Conservation (phyloP, 352 stramenopile species). For the Globisporangium heterothallicum region DNA sequence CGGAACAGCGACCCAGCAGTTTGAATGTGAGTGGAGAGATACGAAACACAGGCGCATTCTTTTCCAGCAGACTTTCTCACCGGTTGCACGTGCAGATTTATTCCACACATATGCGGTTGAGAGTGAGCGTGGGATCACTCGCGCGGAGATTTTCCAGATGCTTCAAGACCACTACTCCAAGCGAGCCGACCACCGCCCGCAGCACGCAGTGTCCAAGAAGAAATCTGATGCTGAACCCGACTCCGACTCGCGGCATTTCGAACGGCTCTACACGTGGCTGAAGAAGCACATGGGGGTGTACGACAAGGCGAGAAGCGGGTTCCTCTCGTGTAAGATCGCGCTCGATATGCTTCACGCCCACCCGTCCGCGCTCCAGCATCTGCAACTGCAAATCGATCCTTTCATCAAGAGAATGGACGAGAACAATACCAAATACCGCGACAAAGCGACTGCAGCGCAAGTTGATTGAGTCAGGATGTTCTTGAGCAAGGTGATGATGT, state of each 20-base stretch:
- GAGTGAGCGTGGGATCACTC: conserved; percentile 49
- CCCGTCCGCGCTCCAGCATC: conserved; percentile 29
- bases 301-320: conserved; percentile 30
- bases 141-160: conserved; percentile 43
- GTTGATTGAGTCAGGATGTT: conserved; percentile 1
- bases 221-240: conserved; percentile 12
- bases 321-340: conserved; percentile 22
- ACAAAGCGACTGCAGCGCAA: conserved; percentile 27
- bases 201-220: too few species aligned
- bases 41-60: background rate
- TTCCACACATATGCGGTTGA: conserved; percentile 50
- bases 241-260: conserved; percentile 40
- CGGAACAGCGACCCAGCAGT: conserved; percentile 39
- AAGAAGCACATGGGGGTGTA: conserved; percentile 61
- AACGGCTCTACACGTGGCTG: conserved; percentile 67
- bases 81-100: conserved; percentile 24
- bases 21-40: conserved; percentile 38
- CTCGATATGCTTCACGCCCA: conserved; percentile 46
- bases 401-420: conserved; percentile 41
- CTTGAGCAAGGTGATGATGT: too few species aligned
- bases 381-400: conserved; percentile 41
- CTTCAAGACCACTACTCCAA: conserved; percentile 48
- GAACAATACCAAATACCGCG: conserved; percentile 37
- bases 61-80: background rate
- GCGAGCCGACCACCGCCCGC: background rate